These are phyloP conservation scores for Citrus sp. DNA, from an alignment of 345 rosid genomes.

Conservation along the genomic window DNA sequence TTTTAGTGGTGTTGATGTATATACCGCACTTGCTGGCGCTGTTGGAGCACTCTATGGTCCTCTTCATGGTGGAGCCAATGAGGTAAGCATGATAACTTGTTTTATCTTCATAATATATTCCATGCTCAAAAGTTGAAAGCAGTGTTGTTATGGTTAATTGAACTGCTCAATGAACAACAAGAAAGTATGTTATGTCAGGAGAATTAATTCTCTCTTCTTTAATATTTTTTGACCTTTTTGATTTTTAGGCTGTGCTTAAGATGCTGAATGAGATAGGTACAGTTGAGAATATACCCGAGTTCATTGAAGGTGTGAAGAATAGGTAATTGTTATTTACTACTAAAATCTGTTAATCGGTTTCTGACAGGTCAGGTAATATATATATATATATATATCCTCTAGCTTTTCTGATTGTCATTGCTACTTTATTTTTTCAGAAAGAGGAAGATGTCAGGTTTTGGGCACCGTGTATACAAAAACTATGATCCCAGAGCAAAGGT, in stretches of 20 bases:
- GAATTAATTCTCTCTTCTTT: slow-evolving; percentile 2
- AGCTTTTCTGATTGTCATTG: slow-evolving; percentile 1
- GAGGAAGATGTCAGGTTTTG: slow-evolving; percentile 99
- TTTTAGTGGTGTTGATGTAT: slow-evolving; percentile 91
- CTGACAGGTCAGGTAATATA: background rate
- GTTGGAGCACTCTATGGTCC: slow-evolving; percentile 97
- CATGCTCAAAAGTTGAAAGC: background rate
- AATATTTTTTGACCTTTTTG: slow-evolving; percentile 3
- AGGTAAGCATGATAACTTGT: slow-evolving; percentile 43
- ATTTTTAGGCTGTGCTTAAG: slow-evolving; percentile 92
- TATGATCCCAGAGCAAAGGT: slow-evolving; percentile 97
- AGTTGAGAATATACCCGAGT: slow-evolving; percentile 90
- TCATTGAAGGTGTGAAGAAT: slow-evolving; percentile 93
- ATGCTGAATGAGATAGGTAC: slow-evolving; percentile 88
- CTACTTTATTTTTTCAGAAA: slow-evolving; percentile 42
- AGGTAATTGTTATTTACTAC: slow-evolving; percentile 35
- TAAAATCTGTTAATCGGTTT: background rate
- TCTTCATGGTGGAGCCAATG: slow-evolving; percentile 99
- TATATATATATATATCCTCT: background rate
- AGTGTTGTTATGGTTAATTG: background rate
- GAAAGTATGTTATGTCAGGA: slow-evolving; percentile 5
- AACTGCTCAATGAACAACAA: background rate
- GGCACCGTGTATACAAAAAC: slow-evolving; percentile 97
- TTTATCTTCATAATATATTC: background rate
- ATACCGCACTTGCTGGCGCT: slow-evolving; percentile 91